Evolutionary conservation across 148 eudicot species (phyloP), one percentile per base, ranked within the genome.

Genomic region (Vaccinium corymbosum): DNA sequence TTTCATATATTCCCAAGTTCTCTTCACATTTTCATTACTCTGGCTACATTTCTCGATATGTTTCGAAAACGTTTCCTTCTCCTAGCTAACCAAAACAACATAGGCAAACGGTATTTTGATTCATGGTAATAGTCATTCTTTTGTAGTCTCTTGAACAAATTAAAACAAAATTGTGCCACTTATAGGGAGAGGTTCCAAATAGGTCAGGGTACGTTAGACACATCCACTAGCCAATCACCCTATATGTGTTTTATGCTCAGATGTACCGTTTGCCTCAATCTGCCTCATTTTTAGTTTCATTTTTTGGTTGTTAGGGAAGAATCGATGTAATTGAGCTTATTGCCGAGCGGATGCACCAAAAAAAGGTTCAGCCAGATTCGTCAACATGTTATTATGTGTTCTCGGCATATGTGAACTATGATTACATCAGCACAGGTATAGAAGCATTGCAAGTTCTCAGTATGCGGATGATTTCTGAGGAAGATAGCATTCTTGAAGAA

Each of bases 371-470:
- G 86, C 98, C 98, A 4, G 97, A 93, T 86, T 86, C 94, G 2
- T 80, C 91, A 51, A 96, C 98, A 55, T 94, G 98, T 82, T 57
- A 81, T 19, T 87, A 76, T 64, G 97, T 96, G 22, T 93, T 93
- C 85, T 61, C 87, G 73, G 92, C 95, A 62, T 96, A 94, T 83
- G 91, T 84, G 64, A 85, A 89, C 27, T 73, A 59, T 14, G 90
- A 86, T 48, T 89, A 83, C 85, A 82, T 84, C 46, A 89, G 80
- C 86, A 96, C 97, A 38, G 97, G 97, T 25, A 19, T 91, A 73
- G 98, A 96, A 90, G 97, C 98, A 32, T 87, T 96, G 86, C 94
- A 92, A 83, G 98, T 96, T 80, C 86, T 94, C 82, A 91, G 98
- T 82, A 72, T 93, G 91, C 87, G 94, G 84, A 96, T 96, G 99